phyloP scores from a whole-genome alignment of 148 eudicot genomes.

The Nyssa sinensis region DNA sequence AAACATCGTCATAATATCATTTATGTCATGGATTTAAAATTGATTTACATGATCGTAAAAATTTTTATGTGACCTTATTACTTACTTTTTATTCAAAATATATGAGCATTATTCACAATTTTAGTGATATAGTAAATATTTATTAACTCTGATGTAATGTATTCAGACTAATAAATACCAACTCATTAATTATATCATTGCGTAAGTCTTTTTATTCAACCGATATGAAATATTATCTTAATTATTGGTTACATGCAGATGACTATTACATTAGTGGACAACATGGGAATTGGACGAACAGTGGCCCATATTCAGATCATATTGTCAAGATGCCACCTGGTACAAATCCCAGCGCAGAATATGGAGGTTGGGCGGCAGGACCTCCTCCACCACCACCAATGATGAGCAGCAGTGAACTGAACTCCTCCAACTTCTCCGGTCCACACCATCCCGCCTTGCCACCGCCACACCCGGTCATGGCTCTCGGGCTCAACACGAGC shows the following conservation, averaged over 20 bases:
- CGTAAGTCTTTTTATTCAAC: too few species aligned
- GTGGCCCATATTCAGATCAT: neutral
- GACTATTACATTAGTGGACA: slow-evolving; percentile 37
- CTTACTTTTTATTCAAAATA: too few species aligned
- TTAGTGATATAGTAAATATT: too few species aligned
- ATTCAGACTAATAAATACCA: too few species aligned
- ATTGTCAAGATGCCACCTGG: slow-evolving; percentile 26
- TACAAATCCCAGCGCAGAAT: slow-evolving; percentile 17
- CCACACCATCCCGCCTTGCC: slow-evolving; percentile 36
- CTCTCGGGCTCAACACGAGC: slow-evolving; percentile 60
- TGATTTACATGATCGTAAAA: too few species aligned
- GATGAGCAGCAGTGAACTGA: slow-evolving; percentile 40
- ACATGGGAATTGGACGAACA: slow-evolving; percentile 25
- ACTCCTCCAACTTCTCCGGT: slow-evolving; percentile 40
- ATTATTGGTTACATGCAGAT: neutral
- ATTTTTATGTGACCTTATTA: too few species aligned
- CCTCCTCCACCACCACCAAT: slow-evolving; percentile 56
- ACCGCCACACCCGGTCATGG: slow-evolving; percentile 53
- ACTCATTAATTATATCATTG: too few species aligned
- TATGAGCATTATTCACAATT: too few species aligned
- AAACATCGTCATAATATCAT: too few species aligned
- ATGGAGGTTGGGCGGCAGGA: slow-evolving; percentile 20
- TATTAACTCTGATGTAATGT: too few species aligned
- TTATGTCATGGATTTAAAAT: too few species aligned
- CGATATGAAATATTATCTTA: neutral